Evolutionary conservation across 2,329 filamentous ascomycete species (phyloP), one percentile per base, ranked within the genome.

Genomic region (Trichoderma arundinaceum): DNA sequence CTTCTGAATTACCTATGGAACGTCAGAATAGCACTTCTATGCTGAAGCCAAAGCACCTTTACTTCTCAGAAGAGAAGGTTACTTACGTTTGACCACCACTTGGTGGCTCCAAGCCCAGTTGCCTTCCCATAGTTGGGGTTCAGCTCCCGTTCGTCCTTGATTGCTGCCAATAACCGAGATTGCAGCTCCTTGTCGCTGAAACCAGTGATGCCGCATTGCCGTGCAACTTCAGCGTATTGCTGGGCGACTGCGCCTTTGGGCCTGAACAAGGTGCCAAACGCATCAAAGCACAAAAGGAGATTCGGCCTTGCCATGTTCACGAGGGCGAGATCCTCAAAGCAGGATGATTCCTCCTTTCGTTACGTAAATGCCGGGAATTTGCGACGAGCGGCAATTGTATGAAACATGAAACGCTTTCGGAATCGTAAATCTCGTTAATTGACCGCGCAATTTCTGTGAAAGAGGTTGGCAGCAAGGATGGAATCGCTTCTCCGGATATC

Each of bases 211-310:
- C 86, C 86, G 71, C 83, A 79, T 60, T 79, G 74, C 17, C 79
- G 73, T 1, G 86, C 87, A 2, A 84, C 77, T 19, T 80, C 74
- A 43, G 76, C 80, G 72, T 90, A 90, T 69, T 88, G 84, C 60
- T 77, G 72, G 5, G 79, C 77, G 7, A 89, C 81, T 1, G 84
- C 76, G 9, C 72, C 70, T 56, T 77, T 81, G 0, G 86, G 86
- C 10, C 74, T 77, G 74, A 88, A 89, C 2, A 90, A 77, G 0
- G 87, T 90, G n/a, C 84, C 86, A 69, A 89, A 89, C 4, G 87
- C 87, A 72, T 90, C 87, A 61, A 90, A 85, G 67, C 85, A 86
- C 1, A 89, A 74, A 0, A 89, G 75, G 1, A 89, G 78, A 67
- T 86, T 84, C 17, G 68, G 71, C 44, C 54, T 69, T 8, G 69